Percentiles rank a stretch among this genome's conserved stretches.
Conservation (phyloP, 352 stramenopile genomes). For the Phytophthora pistaciae region DNA sequence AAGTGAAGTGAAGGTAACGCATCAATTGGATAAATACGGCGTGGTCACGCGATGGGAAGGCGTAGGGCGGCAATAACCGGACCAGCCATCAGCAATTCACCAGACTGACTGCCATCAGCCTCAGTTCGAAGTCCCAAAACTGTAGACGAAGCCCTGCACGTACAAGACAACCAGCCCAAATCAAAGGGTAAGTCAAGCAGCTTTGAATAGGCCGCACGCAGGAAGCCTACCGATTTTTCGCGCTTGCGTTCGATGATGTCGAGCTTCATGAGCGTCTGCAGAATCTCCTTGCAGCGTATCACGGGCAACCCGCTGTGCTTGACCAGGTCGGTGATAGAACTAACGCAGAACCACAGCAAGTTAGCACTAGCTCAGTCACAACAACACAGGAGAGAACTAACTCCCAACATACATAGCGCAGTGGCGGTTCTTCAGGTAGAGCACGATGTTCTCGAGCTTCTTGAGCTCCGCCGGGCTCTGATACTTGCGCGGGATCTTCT, state of each 20-base stretch:
- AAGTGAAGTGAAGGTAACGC: conserved; percentile 38
- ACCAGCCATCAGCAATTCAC: not conserved
- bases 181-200: not conserved
- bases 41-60: conserved; percentile 5
- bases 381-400: not conserved
- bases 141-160: conserved; percentile 78
- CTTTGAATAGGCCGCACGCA: not conserved
- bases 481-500: conserved; percentile 89
- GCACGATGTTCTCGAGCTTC: conserved; percentile 88
- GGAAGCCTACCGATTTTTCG: conserved; percentile 69
- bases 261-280: conserved; percentile 90
- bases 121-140: conserved; percentile 50
- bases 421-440: conserved; percentile 87
- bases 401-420: conserved; percentile 71
- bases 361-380: conserved; percentile 1
- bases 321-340: conserved; percentile 85
- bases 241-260: conserved; percentile 79
- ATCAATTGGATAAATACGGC: conserved; percentile 60
- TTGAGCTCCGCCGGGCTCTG: conserved; percentile 79
- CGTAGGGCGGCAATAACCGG: not conserved
- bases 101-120: not conserved
- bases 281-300: conserved; percentile 89
- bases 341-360: conserved; percentile 21
- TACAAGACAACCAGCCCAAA: conserved; percentile 1
- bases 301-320: conserved; percentile 81